Evolutionary conservation across 2,329 filamentous ascomycete species (phyloP), one percentile per base, ranked within the genome.

Genomic region (Aschersonia sp.): DNA sequence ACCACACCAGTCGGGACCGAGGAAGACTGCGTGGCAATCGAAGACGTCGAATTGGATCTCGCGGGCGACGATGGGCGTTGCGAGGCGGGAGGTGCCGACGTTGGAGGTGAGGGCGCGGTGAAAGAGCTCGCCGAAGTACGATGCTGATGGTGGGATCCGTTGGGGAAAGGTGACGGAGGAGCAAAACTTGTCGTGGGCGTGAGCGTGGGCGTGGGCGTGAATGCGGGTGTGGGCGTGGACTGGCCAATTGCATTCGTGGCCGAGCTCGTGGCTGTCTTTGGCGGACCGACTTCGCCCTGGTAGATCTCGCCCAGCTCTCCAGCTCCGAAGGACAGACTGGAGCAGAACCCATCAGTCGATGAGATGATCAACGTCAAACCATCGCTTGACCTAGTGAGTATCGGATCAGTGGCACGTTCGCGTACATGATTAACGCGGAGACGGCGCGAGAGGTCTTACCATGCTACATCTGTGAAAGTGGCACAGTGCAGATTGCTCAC

Each of bases 331-430:
- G 88, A 85, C 5, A 98, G 71, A 0, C 86, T 84, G 0, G 92
- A 98, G 63, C 92, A 98, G 68, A 97, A 98, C 0, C 92, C 92
- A 63, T 98, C 92, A 0, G 92, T 96, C 0, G 92, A 98, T n/a
- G 88, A 92, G 68, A 98, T 94, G 45, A 98, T 73, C 29, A 98
- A 70, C 1, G 70, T 72, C 32, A 65, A 57, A 35, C 73, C 73
- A 49, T 76, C 72, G 46, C 62, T 71, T 43, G 72, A 71, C 70
- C 70, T 71, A 12, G 35, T 9, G 8, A 37, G 60, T 30, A 53
- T 44, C n/a, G 35, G 49, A 57, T 69, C 56, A 65, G 57, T 46
- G 39, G 41, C 48, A n/a, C 35, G 22, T 12, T 40, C 30, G 5
- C 10, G 10, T 22, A 30, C 40, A 31, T 12, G 10, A 1, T n/a